Base-by-base conservation (phyloP, 805 yeast genomes). In the Candida ascalaphidarum region DNA sequence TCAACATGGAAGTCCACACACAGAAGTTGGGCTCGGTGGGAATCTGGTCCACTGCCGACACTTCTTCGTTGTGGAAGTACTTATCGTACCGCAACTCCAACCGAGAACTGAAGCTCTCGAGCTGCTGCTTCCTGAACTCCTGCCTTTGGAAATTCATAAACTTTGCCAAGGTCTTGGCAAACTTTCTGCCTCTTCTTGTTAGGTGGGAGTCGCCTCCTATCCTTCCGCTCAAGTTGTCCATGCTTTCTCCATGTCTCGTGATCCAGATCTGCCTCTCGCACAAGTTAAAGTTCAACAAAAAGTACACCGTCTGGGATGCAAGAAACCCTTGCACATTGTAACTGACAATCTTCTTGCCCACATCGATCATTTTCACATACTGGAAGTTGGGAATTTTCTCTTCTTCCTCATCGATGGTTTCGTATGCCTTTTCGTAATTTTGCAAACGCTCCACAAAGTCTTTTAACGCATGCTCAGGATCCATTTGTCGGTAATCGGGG, bases 301-400 rank as follows among this genome's bases (percentile, higher is more conserved):
- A 92, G 49, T 85, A 89, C 21, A 88, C 83, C 1, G 95, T 82
- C 48, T 92, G 97, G 3, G 95, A 86, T 0, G 96, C 89, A 29
- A 89, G 60, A 46, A 85, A 92, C 1, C 78, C 78, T 44, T 83
- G 83, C 32, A 89, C 82, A 47, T 88, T 85, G 51, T 80, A 88
- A 19, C 95, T 84, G 29, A 89, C 94, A 22, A 89, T 85, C 52
- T 89, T 92, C 44, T 83, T 77, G 6, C 98, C 97, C 8, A 88
- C 96, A 52, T 89, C 89, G 32, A 89, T 85, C 94, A 89, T 86
- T 53, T 89, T 86, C 39, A 88, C 83, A 45, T 86, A 92, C 50
- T 84, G 96, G 43, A 76, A 77, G 10, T 73, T 72, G 3, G 45
- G 44, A 22, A 80, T 60, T 31, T 71, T 73, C 46, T 80, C 89